Evolutionary conservation across 108 stramenopile genomes (phyloP), one percentile per base, ranked within the genome.

Genomic region (Discostella stelligeroides): DNA sequence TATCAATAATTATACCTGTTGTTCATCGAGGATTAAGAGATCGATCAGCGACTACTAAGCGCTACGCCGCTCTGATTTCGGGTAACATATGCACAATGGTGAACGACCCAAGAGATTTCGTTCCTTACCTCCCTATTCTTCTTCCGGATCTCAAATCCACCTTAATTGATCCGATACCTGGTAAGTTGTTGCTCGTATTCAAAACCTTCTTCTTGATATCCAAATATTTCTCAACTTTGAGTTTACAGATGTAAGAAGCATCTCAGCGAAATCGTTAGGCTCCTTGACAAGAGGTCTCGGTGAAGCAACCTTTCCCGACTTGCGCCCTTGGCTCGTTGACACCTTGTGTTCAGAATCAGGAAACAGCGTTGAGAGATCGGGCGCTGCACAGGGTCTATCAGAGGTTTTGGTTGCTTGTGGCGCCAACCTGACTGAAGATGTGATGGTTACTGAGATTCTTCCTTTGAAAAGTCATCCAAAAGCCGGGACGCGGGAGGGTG

Each of bases 31-130:
- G 98, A 13, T 75, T 99, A 15, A 85, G 92, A 14, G 98, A 98
- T 68, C 86, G 98, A 28, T 84, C 84, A 24, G 97, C 97, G 12
- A 96, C 88, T 27, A 91, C 92, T 6, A 99, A 99, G 75, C 86
- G 97, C 12, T 96, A 96, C 66, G 95, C 96, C 18, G 97, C 97
- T 7, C 82, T 97, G n/a, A 99, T 99, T 63, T 90, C 95, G 20
- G 98, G 98, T 67, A 98, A 98, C 66, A 98, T 98, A 49, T 92
- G 92, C 72, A 94, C 94, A 0, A 53, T 99, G 97, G 92, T 98
- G 23, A 90, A 95, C 61, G 97, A 98, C 72, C 81, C 97, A 21
- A 79, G 86, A 72, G 96, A 97, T 74, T 86, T 99, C 57, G 76
- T 96, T 17, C 98, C 99, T 11, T 99, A 99, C 66, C 79, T 99